phyloP scores from a whole-genome alignment of 441 rosid genomes.

The Euphorbia celastroides region DNA sequence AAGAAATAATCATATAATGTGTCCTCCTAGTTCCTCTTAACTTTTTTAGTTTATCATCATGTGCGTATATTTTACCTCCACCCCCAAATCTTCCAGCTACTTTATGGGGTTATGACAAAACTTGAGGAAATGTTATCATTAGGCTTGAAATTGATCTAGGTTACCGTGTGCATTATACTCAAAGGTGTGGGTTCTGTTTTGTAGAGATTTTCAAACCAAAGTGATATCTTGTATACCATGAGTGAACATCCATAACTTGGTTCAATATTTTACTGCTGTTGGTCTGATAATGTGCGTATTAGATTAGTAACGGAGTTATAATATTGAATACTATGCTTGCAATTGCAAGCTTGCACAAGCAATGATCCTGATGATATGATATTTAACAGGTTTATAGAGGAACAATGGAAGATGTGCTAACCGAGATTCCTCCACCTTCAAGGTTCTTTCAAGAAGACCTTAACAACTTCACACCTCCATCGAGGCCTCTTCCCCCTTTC shows the following conservation, averaged over 20 bases:
- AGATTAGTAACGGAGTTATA: neutral
- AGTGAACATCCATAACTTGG: neutral
- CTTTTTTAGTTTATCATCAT: neutral
- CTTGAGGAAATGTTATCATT: neutral
- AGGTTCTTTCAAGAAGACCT: conserved; percentile 95
- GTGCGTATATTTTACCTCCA: neutral
- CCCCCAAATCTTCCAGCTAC: neutral
- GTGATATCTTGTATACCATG: neutral
- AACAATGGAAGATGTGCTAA: conserved; percentile 85
- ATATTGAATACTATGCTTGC: neutral
- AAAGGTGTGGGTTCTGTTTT: neutral
- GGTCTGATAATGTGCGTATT: neutral
- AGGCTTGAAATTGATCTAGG: neutral
- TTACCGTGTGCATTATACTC: neutral
- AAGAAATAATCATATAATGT: neutral
- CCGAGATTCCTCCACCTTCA: conserved; percentile 93
- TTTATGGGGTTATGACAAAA: neutral
- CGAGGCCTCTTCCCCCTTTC: conserved; percentile 66
- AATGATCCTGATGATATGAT: conserved; percentile 8
- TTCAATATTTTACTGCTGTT: neutral
- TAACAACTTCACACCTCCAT: conserved; percentile 59
- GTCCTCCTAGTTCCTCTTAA: neutral
- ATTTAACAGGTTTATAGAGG: conserved; percentile 24
- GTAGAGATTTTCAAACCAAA: neutral
- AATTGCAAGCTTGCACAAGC: neutral